These are phyloP conservation scores for Ceratocystis albifundus DNA, from an alignment of 2,329 filamentous ascomycete species.

Conservation along the genomic window DNA sequence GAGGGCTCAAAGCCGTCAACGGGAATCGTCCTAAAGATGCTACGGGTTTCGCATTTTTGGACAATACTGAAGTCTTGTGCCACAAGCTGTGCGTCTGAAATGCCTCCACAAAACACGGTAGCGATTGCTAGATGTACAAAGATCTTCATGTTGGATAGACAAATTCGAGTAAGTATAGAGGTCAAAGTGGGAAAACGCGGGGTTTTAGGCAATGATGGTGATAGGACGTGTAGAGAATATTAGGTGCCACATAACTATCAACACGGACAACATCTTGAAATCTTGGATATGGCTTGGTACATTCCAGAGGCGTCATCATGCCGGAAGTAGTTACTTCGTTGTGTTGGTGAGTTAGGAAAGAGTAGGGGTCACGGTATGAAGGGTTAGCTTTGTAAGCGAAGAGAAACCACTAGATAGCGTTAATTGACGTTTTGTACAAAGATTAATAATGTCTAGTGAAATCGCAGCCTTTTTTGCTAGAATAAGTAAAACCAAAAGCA, in stretches of 20 bases:
- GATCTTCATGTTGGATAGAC: neutral
- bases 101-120: neutral
- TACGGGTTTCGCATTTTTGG: constrained; percentile 11
- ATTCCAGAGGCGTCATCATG: neutral
- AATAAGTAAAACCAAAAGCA: no score
- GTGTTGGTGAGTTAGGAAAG: neutral
- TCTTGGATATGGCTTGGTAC: neutral
- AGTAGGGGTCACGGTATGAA: no score
- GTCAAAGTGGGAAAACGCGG: neutral
- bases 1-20: constrained; percentile 19
- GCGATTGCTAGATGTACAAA: neutral
- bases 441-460: no score
- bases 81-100: constrained; percentile 13
- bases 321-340: neutral
- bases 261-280: neutral
- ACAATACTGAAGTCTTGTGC: constrained; percentile 5
- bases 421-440: no score
- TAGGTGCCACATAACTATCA: neutral
- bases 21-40: constrained; percentile 19
- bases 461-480: no score
- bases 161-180: neutral
- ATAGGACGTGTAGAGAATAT: no score
- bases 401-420: no score
- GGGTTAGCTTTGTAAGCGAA: no score
- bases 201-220: no score